Base-by-base conservation (phyloP, 345 rosid species). In the Cochlearia excelsa region DNA sequence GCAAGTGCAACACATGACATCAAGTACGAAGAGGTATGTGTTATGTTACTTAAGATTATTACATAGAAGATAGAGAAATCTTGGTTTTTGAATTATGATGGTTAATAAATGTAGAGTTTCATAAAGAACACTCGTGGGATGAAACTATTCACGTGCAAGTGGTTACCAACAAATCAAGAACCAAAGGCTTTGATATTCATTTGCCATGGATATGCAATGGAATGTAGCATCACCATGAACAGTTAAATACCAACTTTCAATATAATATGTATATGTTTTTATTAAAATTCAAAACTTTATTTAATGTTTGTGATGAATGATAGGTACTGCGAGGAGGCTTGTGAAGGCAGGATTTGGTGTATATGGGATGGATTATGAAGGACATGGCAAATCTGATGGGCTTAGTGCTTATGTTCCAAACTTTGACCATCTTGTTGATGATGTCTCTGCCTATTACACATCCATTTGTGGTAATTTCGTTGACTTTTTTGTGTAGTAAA, bases 141-240 rank as follows among this genome's bases (percentile, higher is more conserved):
- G 72, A 78, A 88, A 74, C 77, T 92, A 42, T 88, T 88, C 65
- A 84, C 96, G 1, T 88, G 98, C 74, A 67, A 64, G 55, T 92
- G 98, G 97, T 58, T 77, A 48, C 97, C 95, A 0, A 27, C 5
- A 9, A 71, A 68, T 6, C 66, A 74, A 70, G 83, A 83, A 69
- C 82, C 93, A 31, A 84, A 79, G 64, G 98, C 81, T 34, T 59
- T 88, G 72, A 61, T 88, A 72, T 92, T 84, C 73, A 51, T 92
- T 11, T 88, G 95, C 71, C 97, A 92, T 73, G 98, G 98, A 1
- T 92, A 92, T 35, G 98, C 79, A 66, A 74, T 86, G 90, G 98
- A 88, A 26, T 86, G 93, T 70, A 88, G 97, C 79, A 79, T 84
- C 69, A 80, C 88, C 63, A 86, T 88, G 98, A 68, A 81, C 70